Evolutionary conservation across 2,329 filamentous ascomycete genomes (phyloP).

Genomic region (Bretziella fagacearum): DNA sequence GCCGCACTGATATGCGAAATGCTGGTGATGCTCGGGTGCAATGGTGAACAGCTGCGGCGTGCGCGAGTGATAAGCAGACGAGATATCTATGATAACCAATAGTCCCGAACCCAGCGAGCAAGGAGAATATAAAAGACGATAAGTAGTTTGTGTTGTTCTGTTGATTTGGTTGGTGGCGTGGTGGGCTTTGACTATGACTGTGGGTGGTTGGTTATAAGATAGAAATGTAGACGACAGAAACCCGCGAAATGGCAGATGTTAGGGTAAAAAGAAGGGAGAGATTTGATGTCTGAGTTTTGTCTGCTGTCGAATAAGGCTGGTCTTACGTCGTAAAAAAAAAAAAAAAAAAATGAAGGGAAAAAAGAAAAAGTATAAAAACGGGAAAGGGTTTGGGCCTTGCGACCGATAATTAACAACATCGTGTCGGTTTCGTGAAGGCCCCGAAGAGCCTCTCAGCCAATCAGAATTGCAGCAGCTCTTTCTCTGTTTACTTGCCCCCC

Average conservation of each 20-base stretch:
- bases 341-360: slow-evolving; percentile 7
- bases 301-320: not conserved
- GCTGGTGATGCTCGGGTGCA: no score
- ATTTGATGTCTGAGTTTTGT: slow-evolving; percentile 8
- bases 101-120: slow-evolving; percentile 6
- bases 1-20: no score
- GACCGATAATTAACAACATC: slow-evolving; percentile 1
- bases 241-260: not conserved
- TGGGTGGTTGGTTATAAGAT: not conserved
- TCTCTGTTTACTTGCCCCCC: slow-evolving; percentile 10
- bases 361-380: slow-evolving; percentile 3
- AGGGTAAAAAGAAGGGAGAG: slow-evolving; percentile 2
- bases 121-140: not conserved
- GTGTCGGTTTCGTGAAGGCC: not conserved
- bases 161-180: no score
- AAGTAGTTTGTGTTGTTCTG: slow-evolving; percentile 4
- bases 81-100: slow-evolving; percentile 9
- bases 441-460: slow-evolving; percentile 11
- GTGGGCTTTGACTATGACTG: no score
- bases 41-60: no score
- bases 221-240: not conserved
- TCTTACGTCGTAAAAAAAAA: not conserved
- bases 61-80: no score
- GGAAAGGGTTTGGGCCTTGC: slow-evolving; percentile 12
- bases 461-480: slow-evolving; percentile 6